Conservation (phyloP, 2,329 filamentous ascomycete genomes). For the Fusarium torulosum region DNA sequence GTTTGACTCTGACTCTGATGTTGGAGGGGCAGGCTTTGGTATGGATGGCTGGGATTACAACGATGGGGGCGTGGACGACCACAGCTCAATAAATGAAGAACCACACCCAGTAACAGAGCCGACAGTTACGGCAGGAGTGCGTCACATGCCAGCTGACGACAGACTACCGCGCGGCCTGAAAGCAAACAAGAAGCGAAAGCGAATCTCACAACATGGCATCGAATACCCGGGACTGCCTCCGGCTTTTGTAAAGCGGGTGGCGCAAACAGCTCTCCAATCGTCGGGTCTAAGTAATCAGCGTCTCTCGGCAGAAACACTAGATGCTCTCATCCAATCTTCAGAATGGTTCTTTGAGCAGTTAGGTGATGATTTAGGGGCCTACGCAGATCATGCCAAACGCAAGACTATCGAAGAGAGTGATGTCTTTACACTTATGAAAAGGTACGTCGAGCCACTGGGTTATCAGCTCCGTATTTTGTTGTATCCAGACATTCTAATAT, state of each 20-base stretch:
- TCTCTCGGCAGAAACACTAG: conserved; percentile 79
- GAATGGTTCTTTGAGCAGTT: conserved; percentile 95
- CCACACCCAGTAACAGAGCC: conserved; percentile 23
- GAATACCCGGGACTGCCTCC: conserved; percentile 81
- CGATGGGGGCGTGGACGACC: conserved; percentile 38
- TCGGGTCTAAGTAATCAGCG: conserved; percentile 75
- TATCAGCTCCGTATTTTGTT: conserved; percentile 42
- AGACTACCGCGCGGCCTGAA: conserved; percentile 35
- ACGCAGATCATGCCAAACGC: conserved; percentile 83
- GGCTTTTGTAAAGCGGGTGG: conserved; percentile 79
- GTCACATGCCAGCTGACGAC: conserved; percentile 21
- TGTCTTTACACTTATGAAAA: conserved; percentile 83
- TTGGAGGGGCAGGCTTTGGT: conserved; percentile 32
- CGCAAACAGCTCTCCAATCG: conserved; percentile 76
- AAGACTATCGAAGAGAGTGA: conserved; percentile 90
- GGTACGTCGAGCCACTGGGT: conserved; percentile 66
- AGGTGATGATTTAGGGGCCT: conserved; percentile 82
- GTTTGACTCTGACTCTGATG: conserved; percentile 41
- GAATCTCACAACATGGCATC: conserved; percentile 76
- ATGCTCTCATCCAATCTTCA: conserved; percentile 81
- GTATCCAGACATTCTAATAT: conserved; percentile 49
- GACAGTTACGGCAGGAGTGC: conserved; percentile 12
- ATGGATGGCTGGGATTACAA: conserved; percentile 39
- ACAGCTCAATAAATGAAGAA: conserved; percentile 44
- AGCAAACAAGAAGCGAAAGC: conserved; percentile 55